Base-by-base conservation (phyloP, 371 early-diverging fungal genomes). In the Mortierella sp. region DNA sequence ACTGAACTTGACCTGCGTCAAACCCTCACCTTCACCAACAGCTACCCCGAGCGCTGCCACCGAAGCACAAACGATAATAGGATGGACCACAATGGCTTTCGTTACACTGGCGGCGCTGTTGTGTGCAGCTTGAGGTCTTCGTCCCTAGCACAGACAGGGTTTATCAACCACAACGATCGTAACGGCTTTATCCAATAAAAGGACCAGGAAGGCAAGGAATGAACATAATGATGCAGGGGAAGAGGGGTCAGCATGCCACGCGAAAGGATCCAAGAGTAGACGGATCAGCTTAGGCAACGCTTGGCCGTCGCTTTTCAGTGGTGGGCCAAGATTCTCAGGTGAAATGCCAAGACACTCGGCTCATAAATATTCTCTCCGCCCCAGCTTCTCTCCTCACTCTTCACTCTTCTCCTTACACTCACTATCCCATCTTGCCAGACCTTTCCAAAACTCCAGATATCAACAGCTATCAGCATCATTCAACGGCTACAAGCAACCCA, bases 1-100 rank as follows among this genome's bases (percentile, higher is more conserved):
- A 41, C 46, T 65, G 27, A 73, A 73, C 48, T 21, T 67, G 49
- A 67, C 55, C 22, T 73, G 73, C 27, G 43, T 73, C 59, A 67
- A 67, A 27, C 73, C 72, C 4, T 45, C 61, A 5, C 37, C 61
- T n/a, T 47, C 57, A n/a, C 53, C 70, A 2, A 34, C 53, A 4
- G 10, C 34, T 4, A 34, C 34, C 10, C 39, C 63, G 31, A 46
- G 14, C 46, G 63, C 45, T 24, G 28, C 39, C 12, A 46, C 27
- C 27, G 40, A 46, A 3, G 53, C 49, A 50, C 24, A 22, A n/a
- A 40, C 41, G 16, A 3, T 54, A 37, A 6, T 67, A 6, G 67
- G 60, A 54, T 60, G 67, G 67, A 44, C 43, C 29, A 34, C 43
- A 9, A 43, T 39, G 2, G 50, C 29, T 8, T 52, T 55, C 9